These are phyloP conservation scores for Sechiopsis laciniata DNA, from an alignment of 306 rosid genomes.

Conservation along the genomic window DNA sequence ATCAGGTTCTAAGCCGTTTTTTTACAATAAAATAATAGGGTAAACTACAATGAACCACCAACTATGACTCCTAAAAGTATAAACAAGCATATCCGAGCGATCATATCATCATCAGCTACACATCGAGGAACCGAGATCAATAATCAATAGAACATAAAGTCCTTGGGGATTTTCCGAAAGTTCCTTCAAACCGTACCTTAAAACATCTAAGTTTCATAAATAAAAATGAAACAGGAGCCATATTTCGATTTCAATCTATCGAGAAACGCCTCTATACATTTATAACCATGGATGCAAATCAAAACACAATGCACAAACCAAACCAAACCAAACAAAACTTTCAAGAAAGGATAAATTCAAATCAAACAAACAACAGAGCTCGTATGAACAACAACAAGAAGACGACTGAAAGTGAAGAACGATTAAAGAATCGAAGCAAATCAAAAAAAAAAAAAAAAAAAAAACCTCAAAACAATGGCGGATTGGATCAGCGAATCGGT, in stretches of 20 bases:
- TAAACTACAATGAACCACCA: no score
- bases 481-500: conserved; percentile 9
- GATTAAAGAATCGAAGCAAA: background rate
- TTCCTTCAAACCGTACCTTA: background rate
- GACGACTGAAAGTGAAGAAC: background rate
- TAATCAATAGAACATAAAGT: conserved; percentile 2
- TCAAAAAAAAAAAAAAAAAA: no score
- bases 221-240: background rate
- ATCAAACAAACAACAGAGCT: background rate
- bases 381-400: background rate
- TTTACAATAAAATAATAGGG: no score
- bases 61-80: no score
- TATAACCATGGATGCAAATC: background rate
- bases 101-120: no score
- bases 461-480: background rate
- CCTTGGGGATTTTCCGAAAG: background rate
- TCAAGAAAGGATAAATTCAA: background rate
- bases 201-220: background rate
- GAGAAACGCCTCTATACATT: background rate
- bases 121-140: background rate
- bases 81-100: no score
- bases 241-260: background rate
- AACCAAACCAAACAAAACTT: background rate
- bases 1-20: no score
- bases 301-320: conserved; percentile 4